Evolutionary conservation across 176 grass and related monocot genomes (phyloP).

Genomic region (Carex parvula): DNA sequence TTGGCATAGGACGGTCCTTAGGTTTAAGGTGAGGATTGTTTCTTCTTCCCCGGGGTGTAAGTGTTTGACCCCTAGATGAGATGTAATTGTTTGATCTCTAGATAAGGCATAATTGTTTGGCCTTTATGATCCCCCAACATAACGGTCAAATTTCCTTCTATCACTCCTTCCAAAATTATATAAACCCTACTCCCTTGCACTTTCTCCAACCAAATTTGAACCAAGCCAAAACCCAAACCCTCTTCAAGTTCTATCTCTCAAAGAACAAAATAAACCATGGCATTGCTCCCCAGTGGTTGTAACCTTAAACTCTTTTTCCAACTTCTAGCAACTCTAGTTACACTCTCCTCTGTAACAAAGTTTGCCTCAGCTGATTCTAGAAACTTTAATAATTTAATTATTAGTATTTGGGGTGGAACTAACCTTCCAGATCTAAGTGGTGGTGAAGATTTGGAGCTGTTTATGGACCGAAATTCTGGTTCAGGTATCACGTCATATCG

Average conservation of each 20-base stretch:
- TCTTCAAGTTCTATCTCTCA: slow-evolving; percentile 8
- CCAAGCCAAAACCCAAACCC: slow-evolving; percentile 10
- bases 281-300: neutral
- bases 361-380: neutral
- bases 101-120: too few relatives aligned
- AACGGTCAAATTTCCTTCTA: slow-evolving; percentile 21
- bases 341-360: neutral
- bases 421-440: slow-evolving; percentile 22
- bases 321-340: neutral
- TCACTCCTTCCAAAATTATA: slow-evolving; percentile 12
- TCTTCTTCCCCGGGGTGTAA: too few relatives aligned
- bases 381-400: slow-evolving; percentile 21
- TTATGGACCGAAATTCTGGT: slow-evolving; percentile 31
- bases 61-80: too few relatives aligned
- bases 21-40: too few relatives aligned
- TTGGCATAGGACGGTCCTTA: too few relatives aligned
- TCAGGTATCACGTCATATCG: slow-evolving; percentile 41
- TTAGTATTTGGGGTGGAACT: slow-evolving; percentile 31
- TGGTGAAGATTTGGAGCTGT: slow-evolving; percentile 23
- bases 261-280: slow-evolving; percentile 17
- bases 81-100: too few relatives aligned
- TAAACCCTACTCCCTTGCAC: slow-evolving; percentile 27
- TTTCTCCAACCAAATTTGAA: neutral
- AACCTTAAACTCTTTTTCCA: neutral
- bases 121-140: too few relatives aligned